Evolutionary conservation across 139 green algal species (phyloP), one percentile per base, ranked within the genome.

Genomic region (Parachlorella kessleri): DNA sequence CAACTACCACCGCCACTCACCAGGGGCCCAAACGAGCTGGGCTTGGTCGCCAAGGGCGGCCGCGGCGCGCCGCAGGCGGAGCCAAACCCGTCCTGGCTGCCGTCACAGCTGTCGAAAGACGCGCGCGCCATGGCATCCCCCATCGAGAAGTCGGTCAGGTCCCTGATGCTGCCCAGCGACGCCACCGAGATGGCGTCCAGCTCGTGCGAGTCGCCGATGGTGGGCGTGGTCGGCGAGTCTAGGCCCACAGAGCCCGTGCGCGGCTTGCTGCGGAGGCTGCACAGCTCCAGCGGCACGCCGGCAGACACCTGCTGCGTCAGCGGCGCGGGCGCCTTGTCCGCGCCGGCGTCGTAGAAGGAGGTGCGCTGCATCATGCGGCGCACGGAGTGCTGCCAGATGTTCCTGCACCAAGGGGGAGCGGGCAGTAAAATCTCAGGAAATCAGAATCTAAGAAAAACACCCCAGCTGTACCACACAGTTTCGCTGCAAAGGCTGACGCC

Each of bases 331-430:
- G 48, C 10, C 10, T 59, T 10, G 10, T 59, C 48, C 10, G 48
- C 10, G 48, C 48, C 10, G 18, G 63, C 55, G 71, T 74, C 64
- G 32, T 75, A 75, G 6, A 78, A 38, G 23, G 75, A 59, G 18
- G 64, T 75, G 32, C 59, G 55, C 63, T 69, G 63, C 76, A 81
- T 81, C 65, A 81, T 76, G 23, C 30, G 65, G 66, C 91, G 91
- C 73, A 96, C 91, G 70, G 90, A 88, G 75, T 97, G 93, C 86
- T 96, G 92, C 93, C 93, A 97, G 59, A 97, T 95, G 77, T 94
- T 96, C 28, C n/a, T n/a, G n/a, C n/a, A n/a, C n/a, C n/a, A n/a
- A n/a, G n/a, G n/a, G n/a, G n/a, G n/a, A n/a, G n/a, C n/a, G n/a
- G n/a, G n/a, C n/a, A n/a, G n/a, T n/a, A n/a, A n/a, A n/a, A n/a